Base-by-base conservation (phyloP, 257 asterid species). In the Petunia secreta region DNA sequence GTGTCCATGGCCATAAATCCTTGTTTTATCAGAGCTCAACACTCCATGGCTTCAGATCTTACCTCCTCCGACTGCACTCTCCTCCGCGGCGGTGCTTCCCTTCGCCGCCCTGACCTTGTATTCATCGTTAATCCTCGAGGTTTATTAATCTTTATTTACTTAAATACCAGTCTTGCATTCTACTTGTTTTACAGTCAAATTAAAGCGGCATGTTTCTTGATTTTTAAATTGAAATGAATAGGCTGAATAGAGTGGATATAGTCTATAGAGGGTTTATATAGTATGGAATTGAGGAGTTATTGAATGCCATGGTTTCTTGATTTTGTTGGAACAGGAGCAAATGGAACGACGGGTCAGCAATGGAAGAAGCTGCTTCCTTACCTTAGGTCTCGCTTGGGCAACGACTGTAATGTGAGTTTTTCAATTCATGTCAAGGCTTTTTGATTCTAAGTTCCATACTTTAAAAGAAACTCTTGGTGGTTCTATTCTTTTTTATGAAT, bases 61-160 rank as follows among this genome's bases (percentile, higher is more conserved):
- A 66, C 91, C 67, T 86, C 91, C 63, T 83, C 91, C 81, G 92
- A 89, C 82, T 86, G 88, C 69, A 50, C 87, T 0, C 9, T 77
- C 41, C 75, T 82, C 77, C 76, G 88, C 8, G 79, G 79, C 77
- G 84, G 85, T 77, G 79, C 86, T 82, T 71, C 90, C 84, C 85
- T 89, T 75, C 91, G 88, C 89, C 97, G 92, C 85, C 96, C 91
- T n/a, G 97, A 94, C 83, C 84, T 94, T 81, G 93, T 94, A 63
- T 94, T 94, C 78, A 93, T 94, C 63, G 97, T 94, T 83, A 94
- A 94, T 86, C 97, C 98, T 41, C 87, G 89, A 85, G 98, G 98
- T 94, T 11, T 37, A 39, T 57, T 75, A 9, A 39, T 16, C 4
- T 6, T 50, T 60, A 25, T 43, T 8, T 50, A 25, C 25, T 63